Evolutionary conservation across 768 basidiomycete genomes (phyloP).

Genomic region (Ramaria sp.): DNA sequence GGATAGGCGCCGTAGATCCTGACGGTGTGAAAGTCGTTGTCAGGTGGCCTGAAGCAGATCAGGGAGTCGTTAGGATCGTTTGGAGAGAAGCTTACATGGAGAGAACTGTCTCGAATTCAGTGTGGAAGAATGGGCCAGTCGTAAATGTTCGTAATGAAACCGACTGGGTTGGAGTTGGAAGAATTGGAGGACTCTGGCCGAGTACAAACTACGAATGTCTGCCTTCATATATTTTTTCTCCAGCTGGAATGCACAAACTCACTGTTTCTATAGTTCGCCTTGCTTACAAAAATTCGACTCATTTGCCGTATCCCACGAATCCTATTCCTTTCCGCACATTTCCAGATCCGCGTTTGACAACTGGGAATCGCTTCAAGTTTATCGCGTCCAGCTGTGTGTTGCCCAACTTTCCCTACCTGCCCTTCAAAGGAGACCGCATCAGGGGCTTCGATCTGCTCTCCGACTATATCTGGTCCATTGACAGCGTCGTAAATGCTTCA

Average conservation of each 20-base stretch:
- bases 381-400: slow-evolving; percentile 54
- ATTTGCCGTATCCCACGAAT: slow-evolving; percentile 36
- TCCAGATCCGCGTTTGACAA: slow-evolving; percentile 52
- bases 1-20: slow-evolving; percentile 61
- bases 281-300: slow-evolving; percentile 28
- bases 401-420: slow-evolving; percentile 66
- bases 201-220: slow-evolving; percentile 60
- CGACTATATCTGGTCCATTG: slow-evolving; percentile 33
- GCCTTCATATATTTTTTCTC: slow-evolving; percentile 16
- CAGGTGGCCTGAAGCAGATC: slow-evolving; percentile 36
- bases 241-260: slow-evolving; percentile 1
- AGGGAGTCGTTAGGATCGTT: slow-evolving; percentile 23
- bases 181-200: slow-evolving; percentile 53
- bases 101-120: slow-evolving; percentile 16
- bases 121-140: slow-evolving; percentile 46
- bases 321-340: slow-evolving; percentile 62
- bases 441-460: slow-evolving; percentile 56
- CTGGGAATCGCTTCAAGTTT: slow-evolving; percentile 54
- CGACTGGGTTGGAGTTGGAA: slow-evolving; percentile 52
- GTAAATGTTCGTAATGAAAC: slow-evolving; percentile 30
- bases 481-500: background rate
- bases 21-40: slow-evolving; percentile 51
- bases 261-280: slow-evolving; percentile 29
- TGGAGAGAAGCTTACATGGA: slow-evolving; percentile 31
- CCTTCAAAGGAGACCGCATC: slow-evolving; percentile 39